Percentiles rank a stretch among this genome's conserved stretches.
Conservation (phyloP, 2,329 filamentous ascomycete genomes). For the Aspergillus cejpii region DNA sequence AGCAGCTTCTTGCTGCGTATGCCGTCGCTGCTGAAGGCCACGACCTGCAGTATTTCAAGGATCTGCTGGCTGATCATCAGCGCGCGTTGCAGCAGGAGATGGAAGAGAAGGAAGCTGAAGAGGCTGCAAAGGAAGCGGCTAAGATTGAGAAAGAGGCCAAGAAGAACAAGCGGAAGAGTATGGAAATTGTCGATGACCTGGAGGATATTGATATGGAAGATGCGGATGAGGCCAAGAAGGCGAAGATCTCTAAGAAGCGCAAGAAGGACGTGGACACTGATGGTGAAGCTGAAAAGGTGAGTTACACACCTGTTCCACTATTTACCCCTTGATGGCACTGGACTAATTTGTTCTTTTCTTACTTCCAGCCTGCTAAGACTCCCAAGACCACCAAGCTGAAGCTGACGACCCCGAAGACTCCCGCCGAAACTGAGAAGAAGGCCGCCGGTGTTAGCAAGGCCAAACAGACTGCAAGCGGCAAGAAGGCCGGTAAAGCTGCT, state of each 20-base stretch:
- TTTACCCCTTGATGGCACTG: not conserved
- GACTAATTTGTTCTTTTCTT: conserved; percentile 6
- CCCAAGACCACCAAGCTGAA: conserved; percentile 57
- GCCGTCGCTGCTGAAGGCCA: conserved; percentile 71
- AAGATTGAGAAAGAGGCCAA: conserved; percentile 50
- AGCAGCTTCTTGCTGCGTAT: conserved; percentile 72
- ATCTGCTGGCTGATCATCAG: conserved; percentile 58
- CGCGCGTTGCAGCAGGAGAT: conserved; percentile 50
- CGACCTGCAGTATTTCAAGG: conserved; percentile 75
- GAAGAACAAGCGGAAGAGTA: conserved; percentile 46
- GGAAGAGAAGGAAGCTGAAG: conserved; percentile 60
- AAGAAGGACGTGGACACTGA: conserved; percentile 63
- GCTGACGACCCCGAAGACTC: conserved; percentile 54
- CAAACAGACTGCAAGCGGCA: conserved; percentile 49
- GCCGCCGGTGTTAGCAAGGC: conserved; percentile 49
- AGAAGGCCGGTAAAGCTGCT: conserved; percentile 53
- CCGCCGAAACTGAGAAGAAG: conserved; percentile 43
- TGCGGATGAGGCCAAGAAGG: conserved; percentile 45
- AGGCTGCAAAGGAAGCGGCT: conserved; percentile 49
- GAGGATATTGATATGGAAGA: conserved; percentile 52
- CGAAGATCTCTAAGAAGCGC: conserved; percentile 65
- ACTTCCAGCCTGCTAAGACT: conserved; percentile 53
- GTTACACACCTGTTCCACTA: conserved; percentile 16
- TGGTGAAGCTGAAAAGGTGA: conserved; percentile 65
- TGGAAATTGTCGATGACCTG: conserved; percentile 45